phyloP scores from a whole-genome alignment of 164 flowering plant genomes.

The Santalum album region DNA sequence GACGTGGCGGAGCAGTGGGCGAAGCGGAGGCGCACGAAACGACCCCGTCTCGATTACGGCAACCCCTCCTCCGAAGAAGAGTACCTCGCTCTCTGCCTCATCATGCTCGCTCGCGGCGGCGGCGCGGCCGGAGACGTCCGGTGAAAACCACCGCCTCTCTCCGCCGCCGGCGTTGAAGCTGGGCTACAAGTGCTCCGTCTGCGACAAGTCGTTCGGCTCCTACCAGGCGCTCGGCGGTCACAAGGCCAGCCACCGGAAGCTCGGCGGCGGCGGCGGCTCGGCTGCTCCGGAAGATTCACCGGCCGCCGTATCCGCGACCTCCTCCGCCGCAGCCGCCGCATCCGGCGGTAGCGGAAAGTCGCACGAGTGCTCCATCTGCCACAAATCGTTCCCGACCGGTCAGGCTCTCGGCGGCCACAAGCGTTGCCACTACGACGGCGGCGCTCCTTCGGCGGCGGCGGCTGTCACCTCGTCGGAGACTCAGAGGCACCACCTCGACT shows the following conservation, averaged over 20 bases:
- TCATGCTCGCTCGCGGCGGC: constrained; percentile 38
- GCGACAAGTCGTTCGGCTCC: constrained; percentile 37
- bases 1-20: constrained; percentile 6
- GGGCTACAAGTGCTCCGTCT: constrained; percentile 46
- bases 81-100: constrained; percentile 31
- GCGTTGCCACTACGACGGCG: constrained; percentile 55
- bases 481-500: not conserved
- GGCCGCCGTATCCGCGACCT: not conserved
- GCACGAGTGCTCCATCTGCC: constrained; percentile 53
- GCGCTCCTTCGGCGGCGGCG: not conserved
- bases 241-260: constrained; percentile 39
- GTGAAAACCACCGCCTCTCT: constrained; percentile 1
- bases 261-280: constrained; percentile 16
- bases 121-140: not conserved
- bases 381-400: constrained; percentile 46
- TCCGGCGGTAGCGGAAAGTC: constrained; percentile 14
- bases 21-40: constrained; percentile 1
- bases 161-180: constrained; percentile 17
- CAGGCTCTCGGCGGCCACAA: constrained; percentile 75
- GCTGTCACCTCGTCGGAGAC: constrained; percentile 8
- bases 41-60: not conserved
- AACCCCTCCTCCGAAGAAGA: constrained; percentile 8
- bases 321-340: not conserved
- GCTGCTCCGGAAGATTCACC: constrained; percentile 10
- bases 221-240: constrained; percentile 69